Evolutionary conservation across 108 stramenopile species (phyloP), one percentile per base, ranked within the genome.

Genomic region (Cylindrotheca fusiformis): DNA sequence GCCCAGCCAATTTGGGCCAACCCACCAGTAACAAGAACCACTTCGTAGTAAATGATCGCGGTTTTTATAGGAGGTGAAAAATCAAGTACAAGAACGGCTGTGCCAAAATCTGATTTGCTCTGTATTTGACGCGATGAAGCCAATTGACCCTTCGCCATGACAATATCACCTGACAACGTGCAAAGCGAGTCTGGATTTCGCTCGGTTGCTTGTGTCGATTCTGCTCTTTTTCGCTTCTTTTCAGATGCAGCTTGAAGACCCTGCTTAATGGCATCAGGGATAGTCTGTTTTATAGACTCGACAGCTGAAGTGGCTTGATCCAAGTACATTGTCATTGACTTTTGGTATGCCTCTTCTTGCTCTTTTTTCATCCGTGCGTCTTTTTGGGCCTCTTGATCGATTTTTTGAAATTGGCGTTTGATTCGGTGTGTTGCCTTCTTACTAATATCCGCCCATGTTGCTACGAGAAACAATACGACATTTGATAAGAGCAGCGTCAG

Each of bases 1-100:
- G 84, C 80, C 91, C 91, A 93, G 18, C 91, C 91, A 66, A 93
- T 80, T 61, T 93, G 92, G 5, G 81, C 78, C 4, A 93, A 53
- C 3, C 92, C 92, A 10, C 79, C 90, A 3, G 88, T 83, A 21
- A 78, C 68, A 2, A 91, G 61, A 12, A 69, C 78, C 2, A 83
- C 88, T 74, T 94, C 90, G 53, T 86, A 85, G 47, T 91, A 91
- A 0, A 79, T 17, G n/a, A 41, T 31, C 5, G 33, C 24, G 22
- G 32, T 57, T 55, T 14, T 21, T 1, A 50, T 33, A 3, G 60
- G 17, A 2, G 28, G 32, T 14, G 30, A 23, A 4, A 26, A 14
- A 14, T 84, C 76, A 33, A 88, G 52, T 0, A 89, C 64, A 21
- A 87, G 56, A 1, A 75, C 91, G 46, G 81, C 80, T 8, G 91